Conservation (phyloP, 805 yeast species). For the Candida coquimbonensis region DNA sequence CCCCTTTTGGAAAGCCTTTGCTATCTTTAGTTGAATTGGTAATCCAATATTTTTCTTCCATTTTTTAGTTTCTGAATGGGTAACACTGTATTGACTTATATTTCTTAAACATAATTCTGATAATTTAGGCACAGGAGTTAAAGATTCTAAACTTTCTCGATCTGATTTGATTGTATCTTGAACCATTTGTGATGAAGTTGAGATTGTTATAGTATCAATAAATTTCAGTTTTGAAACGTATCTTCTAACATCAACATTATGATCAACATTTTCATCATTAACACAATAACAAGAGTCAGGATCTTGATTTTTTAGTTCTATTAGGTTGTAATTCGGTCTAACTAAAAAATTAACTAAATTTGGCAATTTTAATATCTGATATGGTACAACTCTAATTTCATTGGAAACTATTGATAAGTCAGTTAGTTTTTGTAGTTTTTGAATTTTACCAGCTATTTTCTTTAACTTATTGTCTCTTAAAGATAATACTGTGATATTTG, state of each 20-base stretch:
- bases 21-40: constrained; percentile 37
- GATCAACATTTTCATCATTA: constrained; percentile 14
- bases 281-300: constrained; percentile 15
- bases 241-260: constrained; percentile 15
- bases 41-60: constrained; percentile 48
- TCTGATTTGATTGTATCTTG: constrained; percentile 7
- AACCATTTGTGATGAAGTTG: background rate
- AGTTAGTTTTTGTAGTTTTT: constrained; percentile 33
- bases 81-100: constrained; percentile 45
- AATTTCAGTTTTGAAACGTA: constrained; percentile 22
- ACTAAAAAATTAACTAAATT: constrained; percentile 39
- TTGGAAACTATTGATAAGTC: constrained; percentile 48
- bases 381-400: constrained; percentile 44
- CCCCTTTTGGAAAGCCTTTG: constrained; percentile 47
- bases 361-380: constrained; percentile 41
- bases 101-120: constrained; percentile 40
- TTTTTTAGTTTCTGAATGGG: constrained; percentile 43
- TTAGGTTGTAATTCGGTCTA: constrained; percentile 43
- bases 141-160: constrained; percentile 11
- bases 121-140: constrained; percentile 36
- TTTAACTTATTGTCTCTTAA: constrained; percentile 44
- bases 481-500: constrained; percentile 43
- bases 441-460: constrained; percentile 41
- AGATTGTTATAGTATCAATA: constrained; percentile 7
- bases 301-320: constrained; percentile 18